Conservation (phyloP, 169 alveolate genomes). For the Plasmodium billcollinsi region DNA sequence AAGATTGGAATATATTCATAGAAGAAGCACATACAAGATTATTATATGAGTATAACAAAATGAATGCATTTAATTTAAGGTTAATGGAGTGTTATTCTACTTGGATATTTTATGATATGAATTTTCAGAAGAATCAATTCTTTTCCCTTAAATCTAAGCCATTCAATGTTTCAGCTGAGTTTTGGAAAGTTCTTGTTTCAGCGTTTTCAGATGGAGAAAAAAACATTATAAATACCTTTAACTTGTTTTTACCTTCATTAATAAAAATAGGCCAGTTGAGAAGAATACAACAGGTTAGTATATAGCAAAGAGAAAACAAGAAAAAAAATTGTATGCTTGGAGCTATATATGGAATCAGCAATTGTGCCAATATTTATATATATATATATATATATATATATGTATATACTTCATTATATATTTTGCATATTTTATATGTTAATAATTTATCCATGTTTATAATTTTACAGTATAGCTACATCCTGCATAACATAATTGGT, state of each 20-base stretch:
- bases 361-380: neutral
- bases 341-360: too few relatives aligned
- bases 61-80: slow-evolving; percentile 33
- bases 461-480: slow-evolving; percentile 62
- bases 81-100: slow-evolving; percentile 50
- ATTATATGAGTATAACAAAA: slow-evolving; percentile 34
- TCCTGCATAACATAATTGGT: slow-evolving; percentile 47
- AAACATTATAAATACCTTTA: slow-evolving; percentile 37
- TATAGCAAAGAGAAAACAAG: too few relatives aligned
- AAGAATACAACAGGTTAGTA: slow-evolving; percentile 62
- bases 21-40: slow-evolving; percentile 7
- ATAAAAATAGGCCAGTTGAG: slow-evolving; percentile 62
- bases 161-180: slow-evolving; percentile 26
- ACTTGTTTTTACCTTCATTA: slow-evolving; percentile 44
- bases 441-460: neutral
- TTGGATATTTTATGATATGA: slow-evolving; percentile 50
- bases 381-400: slow-evolving; percentile 3
- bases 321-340: too few relatives aligned
- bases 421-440: neutral
- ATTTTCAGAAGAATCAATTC: slow-evolving; percentile 27
- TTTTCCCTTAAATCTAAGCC: slow-evolving; percentile 44
- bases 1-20: slow-evolving; percentile 35
- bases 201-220: slow-evolving; percentile 66
- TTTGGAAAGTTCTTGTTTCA: slow-evolving; percentile 58
- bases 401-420: neutral